Evolutionary conservation across 768 basidiomycete genomes (phyloP).

Genomic region (Naganishia onofrii): DNA sequence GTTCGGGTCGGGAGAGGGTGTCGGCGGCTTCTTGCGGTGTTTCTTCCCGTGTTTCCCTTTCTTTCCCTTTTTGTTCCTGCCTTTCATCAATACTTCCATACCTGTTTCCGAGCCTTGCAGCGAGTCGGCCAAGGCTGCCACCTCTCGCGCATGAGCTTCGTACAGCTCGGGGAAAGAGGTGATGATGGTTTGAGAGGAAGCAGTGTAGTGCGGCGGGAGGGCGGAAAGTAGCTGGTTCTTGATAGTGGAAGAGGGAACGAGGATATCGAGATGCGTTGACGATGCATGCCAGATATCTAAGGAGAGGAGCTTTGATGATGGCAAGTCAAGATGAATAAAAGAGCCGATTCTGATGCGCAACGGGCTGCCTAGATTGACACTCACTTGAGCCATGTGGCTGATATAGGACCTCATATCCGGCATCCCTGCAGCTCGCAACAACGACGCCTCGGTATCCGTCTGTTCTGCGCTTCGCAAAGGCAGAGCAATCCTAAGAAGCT

Average conservation of each 20-base stretch:
- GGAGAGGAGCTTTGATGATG: conserved; percentile 32
- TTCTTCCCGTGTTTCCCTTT: conserved; percentile 1
- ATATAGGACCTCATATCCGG: conserved; percentile 12
- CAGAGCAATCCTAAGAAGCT: conserved; percentile 12
- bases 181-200: conserved; percentile 1
- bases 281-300: conserved; percentile 49
- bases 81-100: conserved; percentile 3
- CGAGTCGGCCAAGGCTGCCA: background rate
- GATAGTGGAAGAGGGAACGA: conserved; percentile 26
- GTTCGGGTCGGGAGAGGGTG: conserved; percentile 23
- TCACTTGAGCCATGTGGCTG: conserved; percentile 19
- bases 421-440: conserved; percentile 3
- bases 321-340: background rate
- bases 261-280: conserved; percentile 38
- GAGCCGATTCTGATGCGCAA: background rate
- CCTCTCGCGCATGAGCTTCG: conserved; percentile 1
- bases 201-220: background rate
- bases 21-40: conserved; percentile 15
- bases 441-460: background rate
- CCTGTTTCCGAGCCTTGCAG: background rate
- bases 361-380: background rate
- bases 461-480: background rate
- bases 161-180: conserved; percentile 1
- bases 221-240: conserved; percentile 3
- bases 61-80: background rate